Conservation (phyloP, 2,329 filamentous ascomycete genomes). For the Aspergillus candidus region DNA sequence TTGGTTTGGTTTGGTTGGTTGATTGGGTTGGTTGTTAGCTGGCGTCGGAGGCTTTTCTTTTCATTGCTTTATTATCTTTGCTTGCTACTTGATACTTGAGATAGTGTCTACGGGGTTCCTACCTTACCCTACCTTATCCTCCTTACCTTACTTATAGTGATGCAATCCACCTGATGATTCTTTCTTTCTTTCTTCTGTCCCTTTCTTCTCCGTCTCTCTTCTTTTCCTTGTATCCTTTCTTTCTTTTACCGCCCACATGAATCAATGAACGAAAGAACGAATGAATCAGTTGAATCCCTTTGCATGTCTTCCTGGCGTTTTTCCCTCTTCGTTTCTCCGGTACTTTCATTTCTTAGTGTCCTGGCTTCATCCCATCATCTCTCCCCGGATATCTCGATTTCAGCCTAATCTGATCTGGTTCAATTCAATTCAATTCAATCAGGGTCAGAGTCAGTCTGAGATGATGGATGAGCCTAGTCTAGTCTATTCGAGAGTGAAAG, state of each 20-base stretch:
- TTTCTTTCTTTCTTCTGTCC: neutral
- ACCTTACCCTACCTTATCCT: neutral
- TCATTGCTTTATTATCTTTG: neutral
- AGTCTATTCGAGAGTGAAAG: too few species aligned
- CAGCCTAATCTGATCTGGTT: too few species aligned
- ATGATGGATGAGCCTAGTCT: too few species aligned
- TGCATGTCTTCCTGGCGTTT: too few species aligned
- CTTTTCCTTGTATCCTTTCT: neutral
- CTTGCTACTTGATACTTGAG: neutral
- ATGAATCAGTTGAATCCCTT: neutral
- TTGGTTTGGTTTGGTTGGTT: too few species aligned
- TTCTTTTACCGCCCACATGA: neutral
- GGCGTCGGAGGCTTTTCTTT: neutral
- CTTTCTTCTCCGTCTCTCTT: neutral
- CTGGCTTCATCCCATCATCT: too few species aligned
- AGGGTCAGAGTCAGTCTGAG: too few species aligned
- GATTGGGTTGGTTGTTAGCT: neutral
- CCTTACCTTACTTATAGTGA: neutral
- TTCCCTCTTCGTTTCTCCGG: too few species aligned
- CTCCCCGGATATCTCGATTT: too few species aligned
- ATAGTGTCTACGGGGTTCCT: neutral
- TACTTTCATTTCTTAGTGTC: too few species aligned
- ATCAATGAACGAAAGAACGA: neutral
- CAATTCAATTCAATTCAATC: too few species aligned
- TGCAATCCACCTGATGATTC: conserved; percentile 5